phyloP scores from a whole-genome alignment of 495 filamentous ascomycete species.

The Neurospora sublineolata region DNA sequence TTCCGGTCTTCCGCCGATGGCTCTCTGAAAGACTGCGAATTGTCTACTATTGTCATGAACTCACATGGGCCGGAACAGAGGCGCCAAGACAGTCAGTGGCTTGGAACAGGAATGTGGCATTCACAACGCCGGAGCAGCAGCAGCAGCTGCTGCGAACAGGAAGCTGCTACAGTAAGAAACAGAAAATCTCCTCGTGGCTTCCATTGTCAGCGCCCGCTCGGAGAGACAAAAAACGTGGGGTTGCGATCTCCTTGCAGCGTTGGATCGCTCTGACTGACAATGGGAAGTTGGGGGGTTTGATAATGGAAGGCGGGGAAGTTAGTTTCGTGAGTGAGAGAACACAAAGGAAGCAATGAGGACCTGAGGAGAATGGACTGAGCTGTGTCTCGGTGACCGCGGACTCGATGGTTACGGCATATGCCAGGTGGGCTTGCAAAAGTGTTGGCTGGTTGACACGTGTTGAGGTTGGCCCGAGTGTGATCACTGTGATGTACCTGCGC shows the following conservation, averaged over 20 bases:
- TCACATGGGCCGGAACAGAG: not conserved
- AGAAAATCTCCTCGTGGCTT: not conserved
- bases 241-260: not conserved
- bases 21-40: not conserved
- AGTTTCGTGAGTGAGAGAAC: not conserved
- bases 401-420: not conserved
- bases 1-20: not conserved
- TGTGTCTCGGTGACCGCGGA: not conserved
- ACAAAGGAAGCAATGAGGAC: not conserved
- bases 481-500: not conserved
- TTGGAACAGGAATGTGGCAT: not conserved
- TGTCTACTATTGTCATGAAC: not conserved
- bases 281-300: not conserved
- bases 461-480: not conserved
- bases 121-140: not conserved
- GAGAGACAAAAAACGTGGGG: not conserved
- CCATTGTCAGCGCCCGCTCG: not conserved
- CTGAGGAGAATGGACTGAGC: not conserved
- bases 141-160: not conserved
- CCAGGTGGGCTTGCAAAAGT: not conserved
- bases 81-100: not conserved
- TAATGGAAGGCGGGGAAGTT: not conserved
- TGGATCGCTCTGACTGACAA: not conserved
- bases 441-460: not conserved
- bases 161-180: not conserved